Percentiles rank a stretch among this genome's conserved stretches.
Evolutionary conservation across 2,329 filamentous ascomycete genomes (phyloP).

Genomic region (Penicillium sp.): DNA sequence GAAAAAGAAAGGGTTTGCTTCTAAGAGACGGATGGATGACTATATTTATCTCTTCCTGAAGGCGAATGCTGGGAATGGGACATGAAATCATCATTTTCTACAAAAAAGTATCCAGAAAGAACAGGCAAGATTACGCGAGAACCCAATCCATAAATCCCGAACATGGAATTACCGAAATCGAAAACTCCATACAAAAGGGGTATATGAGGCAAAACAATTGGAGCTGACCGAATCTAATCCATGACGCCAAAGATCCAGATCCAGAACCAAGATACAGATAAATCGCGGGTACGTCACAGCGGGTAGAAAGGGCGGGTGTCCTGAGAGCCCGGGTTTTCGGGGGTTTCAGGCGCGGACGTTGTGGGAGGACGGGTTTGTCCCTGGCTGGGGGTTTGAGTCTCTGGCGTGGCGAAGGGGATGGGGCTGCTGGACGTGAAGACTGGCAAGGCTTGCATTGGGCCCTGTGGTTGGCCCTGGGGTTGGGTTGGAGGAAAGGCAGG

Average conservation of each 20-base stretch:
- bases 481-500: slow-evolving; percentile 23
- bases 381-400: neutral
- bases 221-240: neutral
- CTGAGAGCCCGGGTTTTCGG: neutral
- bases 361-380: neutral
- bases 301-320: neutral
- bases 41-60: no score
- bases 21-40: no score
- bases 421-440: slow-evolving; percentile 48
- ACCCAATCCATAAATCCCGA: neutral
- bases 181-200: slow-evolving; percentile 11
- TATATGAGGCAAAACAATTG: slow-evolving; percentile 9
- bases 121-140: neutral
- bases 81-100: no score
- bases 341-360: neutral
- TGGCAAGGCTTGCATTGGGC: slow-evolving; percentile 46
- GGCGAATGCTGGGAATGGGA: no score
- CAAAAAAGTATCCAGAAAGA: no score
- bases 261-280: neutral
- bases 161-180: neutral
- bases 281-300: neutral
- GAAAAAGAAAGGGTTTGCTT: no score
- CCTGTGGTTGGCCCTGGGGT: slow-evolving; percentile 30
- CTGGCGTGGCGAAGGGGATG: slow-evolving; percentile 41
- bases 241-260: neutral